Conservation (phyloP, 2,329 filamentous ascomycete genomes). For the Lasiodiplodia gonubiensis region DNA sequence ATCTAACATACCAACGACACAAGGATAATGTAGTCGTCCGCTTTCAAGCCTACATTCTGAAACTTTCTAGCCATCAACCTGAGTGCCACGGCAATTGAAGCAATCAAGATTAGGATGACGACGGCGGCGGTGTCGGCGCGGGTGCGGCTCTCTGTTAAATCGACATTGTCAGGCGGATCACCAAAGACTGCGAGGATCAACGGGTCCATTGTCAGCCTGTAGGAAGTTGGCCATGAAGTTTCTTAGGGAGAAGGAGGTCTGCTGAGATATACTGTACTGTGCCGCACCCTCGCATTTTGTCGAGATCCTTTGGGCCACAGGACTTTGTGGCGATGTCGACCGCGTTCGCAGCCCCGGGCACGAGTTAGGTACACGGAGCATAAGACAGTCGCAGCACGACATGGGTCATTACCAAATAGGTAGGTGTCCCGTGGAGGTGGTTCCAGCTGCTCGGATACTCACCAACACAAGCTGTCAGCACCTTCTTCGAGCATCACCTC, state of each 20-base stretch:
- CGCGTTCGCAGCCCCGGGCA: too few relatives aligned
- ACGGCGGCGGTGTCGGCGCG: neutral
- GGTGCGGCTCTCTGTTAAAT: neutral
- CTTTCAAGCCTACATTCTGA: neutral
- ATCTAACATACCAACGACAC: neutral
- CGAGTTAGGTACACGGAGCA: too few relatives aligned
- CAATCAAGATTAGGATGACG: neutral
- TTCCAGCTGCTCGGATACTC: too few relatives aligned
- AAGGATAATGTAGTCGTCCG: constrained; percentile 2
- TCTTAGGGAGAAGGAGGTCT: neutral
- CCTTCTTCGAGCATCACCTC: too few relatives aligned
- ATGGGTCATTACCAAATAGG: too few relatives aligned
- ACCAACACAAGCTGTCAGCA: too few relatives aligned
- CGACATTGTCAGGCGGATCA: neutral
- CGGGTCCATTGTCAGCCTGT: neutral
- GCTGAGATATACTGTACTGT: neutral
- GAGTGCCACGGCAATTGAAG: neutral
- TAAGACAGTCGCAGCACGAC: too few relatives aligned
- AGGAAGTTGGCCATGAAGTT: too few relatives aligned
- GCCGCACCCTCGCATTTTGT: too few relatives aligned
- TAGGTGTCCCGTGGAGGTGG: too few relatives aligned
- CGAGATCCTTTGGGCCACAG: too few relatives aligned
- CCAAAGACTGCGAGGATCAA: neutral
- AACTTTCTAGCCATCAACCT: neutral
- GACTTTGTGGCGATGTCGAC: too few relatives aligned